phyloP scores from a whole-genome alignment of 495 filamentous ascomycete species.

The Ascodesmis nigricans region DNA sequence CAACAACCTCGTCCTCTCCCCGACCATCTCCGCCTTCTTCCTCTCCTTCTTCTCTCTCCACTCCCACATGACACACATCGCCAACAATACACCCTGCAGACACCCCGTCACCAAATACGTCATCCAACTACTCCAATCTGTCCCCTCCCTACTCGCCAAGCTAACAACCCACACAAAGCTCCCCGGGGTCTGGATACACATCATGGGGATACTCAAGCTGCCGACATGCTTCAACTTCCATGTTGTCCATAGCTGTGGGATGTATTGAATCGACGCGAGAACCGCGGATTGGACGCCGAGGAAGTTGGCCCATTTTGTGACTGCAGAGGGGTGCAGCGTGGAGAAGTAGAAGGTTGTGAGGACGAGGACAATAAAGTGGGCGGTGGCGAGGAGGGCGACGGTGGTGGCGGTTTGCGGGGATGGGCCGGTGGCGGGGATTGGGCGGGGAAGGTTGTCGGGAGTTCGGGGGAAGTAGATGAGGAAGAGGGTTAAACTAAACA shows the following conservation, averaged over 20 bases:
- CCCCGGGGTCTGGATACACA: conserved; percentile 92
- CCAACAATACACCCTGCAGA: conserved; percentile 65
- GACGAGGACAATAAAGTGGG: conserved; percentile 49
- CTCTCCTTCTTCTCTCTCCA: conserved; percentile 21
- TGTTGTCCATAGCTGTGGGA: conserved; percentile 86
- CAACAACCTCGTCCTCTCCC: conserved; percentile 10
- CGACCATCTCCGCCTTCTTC: conserved; percentile 6
- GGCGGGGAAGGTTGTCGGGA: conserved; percentile 27
- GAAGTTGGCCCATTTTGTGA: conserved; percentile 59
- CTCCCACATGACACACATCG: conserved; percentile 64
- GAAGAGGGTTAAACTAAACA: conserved; percentile 53
- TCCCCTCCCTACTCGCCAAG: conserved; percentile 57
- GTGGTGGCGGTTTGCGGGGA: conserved; percentile 50
- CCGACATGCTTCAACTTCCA: conserved; percentile 62
- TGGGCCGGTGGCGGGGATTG: conserved; percentile 18
- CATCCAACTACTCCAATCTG: conserved; percentile 90
- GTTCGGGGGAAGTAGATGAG: conserved; percentile 60
- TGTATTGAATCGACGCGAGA: conserved; percentile 74
- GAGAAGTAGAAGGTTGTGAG: conserved; percentile 25
- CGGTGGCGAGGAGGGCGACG: conserved; percentile 43
- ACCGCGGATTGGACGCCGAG: conserved; percentile 55
- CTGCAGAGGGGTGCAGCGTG: conserved; percentile 5
- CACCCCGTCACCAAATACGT: conserved; percentile 65
- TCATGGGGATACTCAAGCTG: conserved; percentile 88
- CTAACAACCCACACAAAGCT: conserved; percentile 74